Base-by-base conservation (phyloP, 495 filamentous ascomycete species). In the Tuber melanosporum region DNA sequence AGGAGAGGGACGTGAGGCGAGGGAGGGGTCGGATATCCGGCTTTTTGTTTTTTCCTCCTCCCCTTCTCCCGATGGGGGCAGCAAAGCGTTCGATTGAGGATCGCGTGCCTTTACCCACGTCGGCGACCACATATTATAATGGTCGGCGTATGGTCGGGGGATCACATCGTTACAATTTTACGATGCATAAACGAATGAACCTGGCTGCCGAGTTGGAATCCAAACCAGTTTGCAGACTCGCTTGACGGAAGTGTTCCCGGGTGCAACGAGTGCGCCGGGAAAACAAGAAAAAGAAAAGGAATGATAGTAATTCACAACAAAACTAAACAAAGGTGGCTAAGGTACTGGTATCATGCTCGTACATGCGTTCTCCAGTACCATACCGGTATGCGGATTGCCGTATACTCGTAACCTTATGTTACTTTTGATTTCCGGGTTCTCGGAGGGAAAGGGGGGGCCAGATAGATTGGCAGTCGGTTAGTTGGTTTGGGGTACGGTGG, bases 181-280 rank as follows among this genome's bases (percentile, higher is more conserved):
- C 57, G 57, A 66, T 6, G 26, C 57, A 26, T 32, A 17, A 66
- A 66, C 57, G 57, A 66, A 66, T 66, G 26, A 66, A 32, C 57
- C 57, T 32, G 26, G 26, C 26, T 66, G 26, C 57, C 57, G 57
- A 66, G 57, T 66, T 66, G 57, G 57, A 32, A 32, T 66, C 57
- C 57, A 66, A 32, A 66, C 57, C 57, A 32, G 57, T 32, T 66
- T 66, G 57, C 57, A 66, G 57, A n/a, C 57, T 66, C 26, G 57
- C 57, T 66, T 66, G 57, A 66, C 57, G 57, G 57, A n/a, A 66
- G n/a, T n/a, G 57, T 32, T 66, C 57, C 57, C 57, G 57, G 57
- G 12, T 66, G n/a, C 26, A 66, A 66, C 57, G 57, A 66, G 57
- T 46, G 17, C 45, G 17, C n/a, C 57, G 14, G 57, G 57, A 66